Evolutionary conservation across 2,329 filamentous ascomycete species (phyloP).

Genomic region (Nemania bipapillata): DNA sequence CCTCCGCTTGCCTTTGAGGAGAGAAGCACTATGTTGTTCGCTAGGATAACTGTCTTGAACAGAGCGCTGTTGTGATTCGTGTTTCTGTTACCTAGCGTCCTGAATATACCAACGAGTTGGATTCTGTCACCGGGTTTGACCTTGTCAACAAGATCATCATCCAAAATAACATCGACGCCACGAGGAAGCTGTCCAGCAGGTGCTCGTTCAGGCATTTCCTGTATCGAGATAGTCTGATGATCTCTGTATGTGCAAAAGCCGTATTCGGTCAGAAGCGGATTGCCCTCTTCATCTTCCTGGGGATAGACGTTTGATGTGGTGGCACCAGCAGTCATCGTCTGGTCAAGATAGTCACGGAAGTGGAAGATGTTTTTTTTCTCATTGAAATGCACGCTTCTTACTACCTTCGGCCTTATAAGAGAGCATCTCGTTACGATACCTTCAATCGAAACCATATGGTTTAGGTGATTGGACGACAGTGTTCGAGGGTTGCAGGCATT

Average conservation of each 20-base stretch:
- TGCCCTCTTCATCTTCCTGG: slow-evolving; percentile 90
- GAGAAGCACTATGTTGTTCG: slow-evolving; percentile 93
- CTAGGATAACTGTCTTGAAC: slow-evolving; percentile 92
- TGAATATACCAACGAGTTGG: slow-evolving; percentile 94
- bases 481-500: slow-evolving; percentile 95
- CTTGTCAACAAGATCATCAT: slow-evolving; percentile 93
- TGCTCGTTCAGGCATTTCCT: slow-evolving; percentile 98
- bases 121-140: slow-evolving; percentile 96
- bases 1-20: slow-evolving; percentile 97
- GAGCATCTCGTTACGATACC: slow-evolving; percentile 98
- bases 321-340: slow-evolving; percentile 94
- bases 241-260: slow-evolving; percentile 95
- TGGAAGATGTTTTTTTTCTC: slow-evolving; percentile 87
- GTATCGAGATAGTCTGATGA: slow-evolving; percentile 96
- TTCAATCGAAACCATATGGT: slow-evolving; percentile 96
- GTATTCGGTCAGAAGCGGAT: slow-evolving; percentile 93
- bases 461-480: slow-evolving; percentile 86
- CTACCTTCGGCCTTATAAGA: slow-evolving; percentile 93
- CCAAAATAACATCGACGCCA: slow-evolving; percentile 94
- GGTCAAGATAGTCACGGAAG: slow-evolving; percentile 90
- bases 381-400: slow-evolving; percentile 97
- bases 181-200: slow-evolving; percentile 94
- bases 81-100: slow-evolving; percentile 94
- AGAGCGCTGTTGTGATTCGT: slow-evolving; percentile 88
- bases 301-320: slow-evolving; percentile 93